Conservation (phyloP, 768 basidiomycete species). For the Pisolithus tinctorius region DNA sequence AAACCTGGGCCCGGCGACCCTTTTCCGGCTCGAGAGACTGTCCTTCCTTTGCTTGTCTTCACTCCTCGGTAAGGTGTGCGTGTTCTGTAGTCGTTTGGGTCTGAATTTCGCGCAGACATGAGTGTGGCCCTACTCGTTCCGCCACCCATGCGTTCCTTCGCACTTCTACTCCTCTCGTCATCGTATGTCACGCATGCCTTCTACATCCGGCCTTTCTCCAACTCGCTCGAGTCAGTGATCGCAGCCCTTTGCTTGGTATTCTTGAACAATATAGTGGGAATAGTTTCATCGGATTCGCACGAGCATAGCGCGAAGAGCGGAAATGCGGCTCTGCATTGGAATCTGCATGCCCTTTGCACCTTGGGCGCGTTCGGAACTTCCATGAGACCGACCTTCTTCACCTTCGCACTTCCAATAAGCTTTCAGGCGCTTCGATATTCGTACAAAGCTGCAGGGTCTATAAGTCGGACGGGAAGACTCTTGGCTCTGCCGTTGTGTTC, state of each 20-base stretch:
- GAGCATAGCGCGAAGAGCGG: neutral
- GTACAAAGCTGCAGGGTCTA: constrained; percentile 8
- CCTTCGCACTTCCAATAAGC: constrained; percentile 27
- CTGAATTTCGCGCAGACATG: constrained; percentile 17
- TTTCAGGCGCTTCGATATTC: constrained; percentile 18
- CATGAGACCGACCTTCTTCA: constrained; percentile 31
- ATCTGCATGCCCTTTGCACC: constrained; percentile 21
- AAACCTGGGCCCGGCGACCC: constrained; percentile 5
- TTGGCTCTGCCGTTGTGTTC: constrained; percentile 19
- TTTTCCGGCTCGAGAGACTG: constrained; percentile 27
- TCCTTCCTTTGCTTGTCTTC: constrained; percentile 26
- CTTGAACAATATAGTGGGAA: constrained; percentile 13
- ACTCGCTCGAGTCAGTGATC: constrained; percentile 28
- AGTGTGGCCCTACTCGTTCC: constrained; percentile 18
- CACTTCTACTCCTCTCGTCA: constrained; percentile 26
- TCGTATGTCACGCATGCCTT: constrained; percentile 32
- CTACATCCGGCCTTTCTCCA: constrained; percentile 35
- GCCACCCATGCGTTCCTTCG: constrained; percentile 12
- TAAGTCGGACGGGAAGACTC: neutral
- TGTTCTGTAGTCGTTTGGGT: neutral
- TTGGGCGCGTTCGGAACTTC: constrained; percentile 26
- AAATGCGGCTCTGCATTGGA: constrained; percentile 1
- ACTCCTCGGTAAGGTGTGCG: constrained; percentile 23
- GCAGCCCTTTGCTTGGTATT: constrained; percentile 25
- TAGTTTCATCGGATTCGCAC: neutral